Base-by-base conservation (phyloP, 2,329 filamentous ascomycete genomes). In the Phyllosticta citriasiana region DNA sequence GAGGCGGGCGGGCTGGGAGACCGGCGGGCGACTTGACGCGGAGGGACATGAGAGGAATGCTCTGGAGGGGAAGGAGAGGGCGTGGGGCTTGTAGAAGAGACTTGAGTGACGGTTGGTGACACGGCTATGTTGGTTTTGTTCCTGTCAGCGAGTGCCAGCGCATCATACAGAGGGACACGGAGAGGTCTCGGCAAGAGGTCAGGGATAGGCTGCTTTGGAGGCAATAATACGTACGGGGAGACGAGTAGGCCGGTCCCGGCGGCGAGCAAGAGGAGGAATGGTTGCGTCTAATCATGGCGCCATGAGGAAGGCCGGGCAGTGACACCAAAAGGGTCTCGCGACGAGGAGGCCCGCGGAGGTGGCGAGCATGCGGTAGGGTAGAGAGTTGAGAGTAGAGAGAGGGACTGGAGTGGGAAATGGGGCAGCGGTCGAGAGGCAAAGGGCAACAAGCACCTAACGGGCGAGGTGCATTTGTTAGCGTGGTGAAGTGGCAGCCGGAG, bases 231-330 rank as follows among this genome's bases (percentile, higher is more conserved):
- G 72, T 85, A 87, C 84, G 79, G 69, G 80, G 77, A 73, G 82
- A 80, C 66, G 81, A 77, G 69, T 80, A 78, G 66, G 80, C 77
- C 75, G 80, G 80, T 74, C 83, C 82, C 68, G 83, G 81, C 73
- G 84, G 85, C 66, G 84, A 6, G 27, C 27, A 86, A 66, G 71
- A 70, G 64, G 70, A 72, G 63, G 66, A 67, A 63, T 70, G 70
- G 65, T 60, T 70, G 67, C 71, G 69, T 66, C 67, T 70, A 62
- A 72, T 71, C 70, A 72, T 73, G 61, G 61, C 66, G 66, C 64
- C 66, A 69, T 68, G 66, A 62, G 64, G 59, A 59, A 26, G 58
- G 53, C 53, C 33, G 14, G 33, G 4, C 33, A 40, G 33, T 40
- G 33, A 40, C 33, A 40, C 33, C 33, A 40, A 40, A 16, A 40